Evolutionary conservation across 164 flowering plant species (phyloP).

Genomic region (Liquidambar formosana): DNA sequence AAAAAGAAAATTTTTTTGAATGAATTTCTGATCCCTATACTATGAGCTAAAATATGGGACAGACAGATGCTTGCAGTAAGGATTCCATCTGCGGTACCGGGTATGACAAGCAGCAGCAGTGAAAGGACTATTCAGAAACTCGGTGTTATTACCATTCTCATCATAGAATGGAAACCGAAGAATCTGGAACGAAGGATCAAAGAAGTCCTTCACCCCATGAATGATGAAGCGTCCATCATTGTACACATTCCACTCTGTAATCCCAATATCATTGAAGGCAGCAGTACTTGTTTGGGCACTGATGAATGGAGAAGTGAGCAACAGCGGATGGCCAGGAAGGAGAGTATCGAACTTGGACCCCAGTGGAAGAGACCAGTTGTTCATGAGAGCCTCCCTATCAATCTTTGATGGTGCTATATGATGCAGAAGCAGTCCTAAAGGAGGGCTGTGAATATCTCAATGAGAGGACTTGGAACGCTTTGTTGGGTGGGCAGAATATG

Average conservation of each 20-base stretch:
- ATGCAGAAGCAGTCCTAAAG: not conserved
- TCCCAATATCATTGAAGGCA: slow-evolving; percentile 10
- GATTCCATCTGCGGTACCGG: too few species aligned
- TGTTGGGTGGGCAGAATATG: not conserved
- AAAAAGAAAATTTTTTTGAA: too few species aligned
- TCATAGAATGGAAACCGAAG: too few species aligned
- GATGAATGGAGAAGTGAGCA: too few species aligned
- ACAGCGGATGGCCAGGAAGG: slow-evolving; percentile 13
- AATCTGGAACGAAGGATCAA: slow-evolving; percentile 11
- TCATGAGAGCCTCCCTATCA: too few species aligned
- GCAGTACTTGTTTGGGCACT: too few species aligned
- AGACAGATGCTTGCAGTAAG: too few species aligned
- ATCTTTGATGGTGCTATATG: not conserved
- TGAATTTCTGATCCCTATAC: too few species aligned
- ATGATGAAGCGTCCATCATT: slow-evolving; percentile 12
- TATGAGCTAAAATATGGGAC: too few species aligned
- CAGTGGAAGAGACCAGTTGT: not conserved
- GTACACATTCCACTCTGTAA: slow-evolving; percentile 18
- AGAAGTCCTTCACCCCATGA: slow-evolving; percentile 20
- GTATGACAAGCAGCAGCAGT: too few species aligned
- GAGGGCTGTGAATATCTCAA: not conserved
- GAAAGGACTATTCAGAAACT: too few species aligned
- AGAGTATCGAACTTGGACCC: slow-evolving; percentile 17
- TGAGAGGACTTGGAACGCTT: not conserved
- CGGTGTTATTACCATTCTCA: too few species aligned